Conservation (phyloP, 768 basidiomycete species). For the Pulveroboletus sp. region DNA sequence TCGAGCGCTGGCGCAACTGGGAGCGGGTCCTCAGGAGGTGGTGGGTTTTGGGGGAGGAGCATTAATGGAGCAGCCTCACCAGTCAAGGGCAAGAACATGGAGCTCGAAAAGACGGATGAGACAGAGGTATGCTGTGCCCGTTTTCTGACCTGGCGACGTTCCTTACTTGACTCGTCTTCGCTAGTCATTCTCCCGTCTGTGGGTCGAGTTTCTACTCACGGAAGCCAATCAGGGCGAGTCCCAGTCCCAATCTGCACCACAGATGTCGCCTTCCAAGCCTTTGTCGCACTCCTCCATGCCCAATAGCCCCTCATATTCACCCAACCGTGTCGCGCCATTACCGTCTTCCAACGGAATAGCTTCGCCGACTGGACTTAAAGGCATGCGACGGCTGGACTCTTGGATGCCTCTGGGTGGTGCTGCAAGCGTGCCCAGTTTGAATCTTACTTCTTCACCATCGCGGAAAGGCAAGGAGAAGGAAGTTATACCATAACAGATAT, state of each 20-base stretch:
- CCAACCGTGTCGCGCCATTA: conserved; percentile 13
- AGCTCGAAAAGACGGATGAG: conserved; percentile 76
- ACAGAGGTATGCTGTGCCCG: conserved; percentile 57
- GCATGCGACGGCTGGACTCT: conserved; percentile 36
- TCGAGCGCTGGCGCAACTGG: conserved; percentile 33
- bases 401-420: conserved; percentile 30
- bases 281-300: conserved; percentile 37
- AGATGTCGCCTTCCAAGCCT: conserved; percentile 15
- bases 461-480: conserved; percentile 48
- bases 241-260: conserved; percentile 15
- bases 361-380: conserved; percentile 25
- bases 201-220: conserved; percentile 96
- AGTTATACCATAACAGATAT: conserved; percentile 10
- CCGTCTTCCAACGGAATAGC: conserved; percentile 3
- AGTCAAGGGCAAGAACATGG: conserved; percentile 38
- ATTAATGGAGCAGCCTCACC: conserved; percentile 25
- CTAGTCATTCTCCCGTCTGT: conserved; percentile 94
- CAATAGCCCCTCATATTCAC: conserved; percentile 28
- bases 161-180: conserved; percentile 1
- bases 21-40: conserved; percentile 15
- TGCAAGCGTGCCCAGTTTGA: conserved; percentile 38
- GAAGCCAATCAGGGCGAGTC: conserved; percentile 57
- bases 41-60: conserved; percentile 22
- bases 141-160: not conserved
- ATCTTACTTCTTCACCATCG: conserved; percentile 33